Conservation (phyloP, 106 monocot species). For the Alisma plantagoaquatica region DNA sequence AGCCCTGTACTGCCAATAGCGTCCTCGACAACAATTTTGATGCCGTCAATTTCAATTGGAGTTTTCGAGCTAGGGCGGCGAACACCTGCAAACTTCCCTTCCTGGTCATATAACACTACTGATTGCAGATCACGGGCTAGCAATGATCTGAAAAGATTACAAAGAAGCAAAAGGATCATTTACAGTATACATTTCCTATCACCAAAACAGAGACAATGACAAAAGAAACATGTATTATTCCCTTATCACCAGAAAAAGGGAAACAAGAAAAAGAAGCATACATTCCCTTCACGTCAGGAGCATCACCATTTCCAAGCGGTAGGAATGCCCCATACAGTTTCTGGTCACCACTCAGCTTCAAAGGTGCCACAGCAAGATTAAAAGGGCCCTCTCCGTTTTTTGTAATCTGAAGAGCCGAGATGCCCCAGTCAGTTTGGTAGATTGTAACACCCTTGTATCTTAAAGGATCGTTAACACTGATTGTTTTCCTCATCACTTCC, state of each 20-base stretch:
- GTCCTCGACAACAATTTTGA: slow-evolving; percentile 80
- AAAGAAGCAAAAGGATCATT: neutral
- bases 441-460: slow-evolving; percentile 87
- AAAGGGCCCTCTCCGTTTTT: slow-evolving; percentile 92
- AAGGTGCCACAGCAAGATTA: slow-evolving; percentile 83
- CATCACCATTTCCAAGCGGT: slow-evolving; percentile 54
- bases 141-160: slow-evolving; percentile 64
- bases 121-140: slow-evolving; percentile 94
- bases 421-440: slow-evolving; percentile 95
- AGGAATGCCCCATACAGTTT: slow-evolving; percentile 88
- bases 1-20: slow-evolving; percentile 96
- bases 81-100: slow-evolving; percentile 89
- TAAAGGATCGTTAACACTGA: slow-evolving; percentile 92
- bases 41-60: slow-evolving; percentile 85
- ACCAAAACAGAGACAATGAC: no score
- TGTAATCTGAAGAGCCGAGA: slow-evolving; percentile 86
- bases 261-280: slow-evolving; percentile 17
- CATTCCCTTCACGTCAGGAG: slow-evolving; percentile 88
- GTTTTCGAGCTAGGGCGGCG: slow-evolving; percentile 81
- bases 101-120: slow-evolving; percentile 74
- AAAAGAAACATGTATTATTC: no score
- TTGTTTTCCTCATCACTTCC: slow-evolving; percentile 88
- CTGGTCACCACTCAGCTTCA: slow-evolving; percentile 69
- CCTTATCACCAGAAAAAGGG: no score
- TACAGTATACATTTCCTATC: neutral